Evolutionary conservation across 1,139 yeast species (phyloP), one percentile per base, ranked within the genome.

Genomic region (Blastobotrys capitulatus): DNA sequence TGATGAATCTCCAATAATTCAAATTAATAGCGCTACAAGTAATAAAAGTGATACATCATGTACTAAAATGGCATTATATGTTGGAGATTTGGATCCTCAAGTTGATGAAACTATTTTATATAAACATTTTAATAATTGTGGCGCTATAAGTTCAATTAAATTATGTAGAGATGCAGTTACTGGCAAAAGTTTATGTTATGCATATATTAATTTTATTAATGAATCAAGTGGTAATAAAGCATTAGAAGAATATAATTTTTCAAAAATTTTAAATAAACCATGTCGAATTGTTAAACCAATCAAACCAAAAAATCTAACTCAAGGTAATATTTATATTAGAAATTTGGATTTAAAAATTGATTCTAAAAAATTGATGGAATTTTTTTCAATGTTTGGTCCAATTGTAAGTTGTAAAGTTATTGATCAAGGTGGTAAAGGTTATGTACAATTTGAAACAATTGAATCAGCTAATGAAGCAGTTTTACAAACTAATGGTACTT

Each of bases 401-500:
- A 83, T 86, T 59, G 76, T 86, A 68, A 85, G 95, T 47, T 84
- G 94, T 74, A 86, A 86, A 75, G 88, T 86, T 67, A 78, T 20
- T 66, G 25, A 22, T 67, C 95, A 95, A 57, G 83, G 83, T 70
- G 88, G 95, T 66, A 86, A 86, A 59, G 96, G 94, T 70, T 86
- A 85, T 67, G 96, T 88, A 57, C 95, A 86, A 69, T 88, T 83
- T 71, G 95, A 85, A 68, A 80, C 84, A 54, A 84, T 50, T 56
- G 89, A 83, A 67, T 85, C 90, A 61, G 97, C 97, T 54, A 74
- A 75, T 56, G 87, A 86, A 63, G 96, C 96, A 58, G 83, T 88
- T 65, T 88, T 83, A 70, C 83, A 82, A 67, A 87, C 86, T 65
- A 86, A 87, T 71, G 95, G 95, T 72, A 85, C 85, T 6, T 78